phyloP scores from a whole-genome alignment of 257 asterid genomes.

The Capsicum chinense region DNA sequence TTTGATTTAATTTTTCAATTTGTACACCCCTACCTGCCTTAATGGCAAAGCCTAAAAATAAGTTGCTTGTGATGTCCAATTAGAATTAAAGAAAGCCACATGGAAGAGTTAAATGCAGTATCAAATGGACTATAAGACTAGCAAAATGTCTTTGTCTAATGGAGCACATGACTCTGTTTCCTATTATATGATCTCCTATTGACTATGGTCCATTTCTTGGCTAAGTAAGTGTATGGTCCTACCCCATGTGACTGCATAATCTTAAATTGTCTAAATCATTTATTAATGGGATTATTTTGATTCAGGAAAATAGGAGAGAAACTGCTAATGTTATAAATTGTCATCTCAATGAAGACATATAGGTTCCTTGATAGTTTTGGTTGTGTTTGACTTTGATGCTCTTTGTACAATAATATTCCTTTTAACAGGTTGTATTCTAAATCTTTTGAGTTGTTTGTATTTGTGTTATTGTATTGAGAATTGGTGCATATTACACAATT shows the following conservation, averaged over 20 bases:
- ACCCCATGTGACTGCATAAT: conserved; percentile 46
- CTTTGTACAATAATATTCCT: background rate
- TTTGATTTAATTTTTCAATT: background rate
- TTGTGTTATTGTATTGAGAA: background rate
- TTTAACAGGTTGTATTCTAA: too few species aligned
- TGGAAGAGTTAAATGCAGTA: background rate
- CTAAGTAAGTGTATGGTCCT: conserved; percentile 37
- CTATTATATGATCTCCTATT: background rate
- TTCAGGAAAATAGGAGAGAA: background rate
- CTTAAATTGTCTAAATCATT: background rate
- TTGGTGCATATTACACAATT: background rate
- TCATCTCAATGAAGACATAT: background rate
- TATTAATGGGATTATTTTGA: background rate
- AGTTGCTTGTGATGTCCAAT: conserved; percentile 9
- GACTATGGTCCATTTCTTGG: conserved; percentile 26
- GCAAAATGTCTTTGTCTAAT: background rate
- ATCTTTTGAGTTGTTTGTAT: background rate
- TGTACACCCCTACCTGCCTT: background rate
- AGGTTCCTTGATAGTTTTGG: background rate
- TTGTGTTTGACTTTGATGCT: background rate
- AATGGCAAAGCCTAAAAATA: background rate
- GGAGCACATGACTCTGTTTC: conserved; percentile 56
- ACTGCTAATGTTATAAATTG: background rate
- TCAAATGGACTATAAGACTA: background rate
- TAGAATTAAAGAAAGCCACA: conserved; percentile 21